phyloP scores from a whole-genome alignment of 306 rosid species.

The Vigna hirtella region DNA sequence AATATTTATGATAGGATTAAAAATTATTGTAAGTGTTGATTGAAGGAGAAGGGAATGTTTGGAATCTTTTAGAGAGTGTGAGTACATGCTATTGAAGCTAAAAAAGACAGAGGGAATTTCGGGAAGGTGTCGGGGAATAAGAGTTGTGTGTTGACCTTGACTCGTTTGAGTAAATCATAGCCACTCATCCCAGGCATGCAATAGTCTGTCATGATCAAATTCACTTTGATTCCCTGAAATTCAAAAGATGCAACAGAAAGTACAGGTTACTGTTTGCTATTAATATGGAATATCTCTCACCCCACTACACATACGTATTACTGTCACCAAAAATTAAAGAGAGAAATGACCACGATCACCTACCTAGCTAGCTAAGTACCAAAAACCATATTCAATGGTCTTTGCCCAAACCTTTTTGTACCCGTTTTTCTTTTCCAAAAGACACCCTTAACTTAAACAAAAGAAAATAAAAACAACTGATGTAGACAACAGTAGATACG shows the following conservation, averaged over 20 bases:
- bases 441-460: background rate
- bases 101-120: conserved; percentile 48
- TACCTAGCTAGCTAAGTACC: too few species aligned
- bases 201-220: conserved; percentile 98
- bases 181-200: conserved; percentile 99
- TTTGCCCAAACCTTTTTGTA: background rate
- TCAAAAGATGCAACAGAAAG: conserved; percentile 28
- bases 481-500: conserved; percentile 8
- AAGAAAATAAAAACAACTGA: background rate
- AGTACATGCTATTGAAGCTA: conserved; percentile 13
- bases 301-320: background rate
- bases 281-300: conserved; percentile 9
- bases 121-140: conserved; percentile 49
- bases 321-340: background rate
- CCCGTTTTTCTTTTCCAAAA: conserved; percentile 31
- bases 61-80: conserved; percentile 35
- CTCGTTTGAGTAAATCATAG: conserved; percentile 90
- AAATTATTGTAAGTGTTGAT: conserved; percentile 25
- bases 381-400: conserved; percentile 10
- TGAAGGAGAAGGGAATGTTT: conserved; percentile 45
- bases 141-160: conserved; percentile 69
- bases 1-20: background rate
- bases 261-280: conserved; percentile 26
- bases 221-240: conserved; percentile 84
- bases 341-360: too few species aligned